Conservation (phyloP, 2,329 filamentous ascomycete species). For the Cadophora gregata region DNA sequence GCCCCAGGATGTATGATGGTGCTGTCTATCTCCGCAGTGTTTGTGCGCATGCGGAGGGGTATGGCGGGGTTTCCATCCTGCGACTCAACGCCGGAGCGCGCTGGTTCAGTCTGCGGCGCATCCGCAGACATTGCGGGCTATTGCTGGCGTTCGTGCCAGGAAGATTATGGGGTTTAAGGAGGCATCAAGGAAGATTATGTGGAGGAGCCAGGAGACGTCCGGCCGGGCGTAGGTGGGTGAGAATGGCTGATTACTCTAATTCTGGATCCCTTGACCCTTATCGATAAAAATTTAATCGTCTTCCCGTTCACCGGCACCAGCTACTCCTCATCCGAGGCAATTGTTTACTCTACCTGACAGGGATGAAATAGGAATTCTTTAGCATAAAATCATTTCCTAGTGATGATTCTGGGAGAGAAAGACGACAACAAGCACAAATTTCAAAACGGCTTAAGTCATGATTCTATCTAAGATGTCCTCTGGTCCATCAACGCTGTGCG, state of each 20-base stretch:
- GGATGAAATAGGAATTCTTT: background rate
- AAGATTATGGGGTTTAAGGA: slow-evolving; percentile 11
- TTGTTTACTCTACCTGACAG: background rate
- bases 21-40: slow-evolving; percentile 46
- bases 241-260: slow-evolving; percentile 13
- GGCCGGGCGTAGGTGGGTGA: slow-evolving; percentile 4
- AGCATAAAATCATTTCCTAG: background rate
- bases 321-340: slow-evolving; percentile 1
- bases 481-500: slow-evolving; percentile 11
- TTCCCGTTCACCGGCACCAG: slow-evolving; percentile 7
- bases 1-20: slow-evolving; percentile 65
- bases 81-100: slow-evolving; percentile 10
- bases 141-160: slow-evolving; percentile 33
- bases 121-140: slow-evolving; percentile 36
- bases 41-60: slow-evolving; percentile 41
- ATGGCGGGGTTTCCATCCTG: slow-evolving; percentile 30
- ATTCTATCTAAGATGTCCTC: slow-evolving; percentile 13
- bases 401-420: background rate
- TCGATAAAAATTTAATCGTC: slow-evolving; percentile 9
- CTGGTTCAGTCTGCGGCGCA: slow-evolving; percentile 28
- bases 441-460: background rate
- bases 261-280: slow-evolving; percentile 8
- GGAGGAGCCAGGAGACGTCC: background rate
- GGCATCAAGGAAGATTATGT: background rate
- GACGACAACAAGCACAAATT: background rate